A percentile compares a stretch with the other conserved stretches of the same genome.
phyloP scores from a whole-genome alignment of 164 flowering plant genomes.

The Santalum album region DNA sequence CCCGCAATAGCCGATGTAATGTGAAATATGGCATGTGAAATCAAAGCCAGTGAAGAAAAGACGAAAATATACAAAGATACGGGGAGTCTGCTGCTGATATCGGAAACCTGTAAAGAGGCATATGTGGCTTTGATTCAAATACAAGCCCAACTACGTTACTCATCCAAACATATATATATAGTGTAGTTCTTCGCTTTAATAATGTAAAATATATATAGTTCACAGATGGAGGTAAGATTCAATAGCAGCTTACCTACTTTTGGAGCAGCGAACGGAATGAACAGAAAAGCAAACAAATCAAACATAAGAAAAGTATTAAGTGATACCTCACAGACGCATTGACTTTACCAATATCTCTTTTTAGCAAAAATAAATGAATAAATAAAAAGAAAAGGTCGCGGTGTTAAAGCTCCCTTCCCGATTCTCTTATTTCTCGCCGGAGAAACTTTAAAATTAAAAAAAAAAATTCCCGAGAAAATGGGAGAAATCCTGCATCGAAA shows the following conservation, averaged over 20 bases:
- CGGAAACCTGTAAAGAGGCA: constrained; percentile 38
- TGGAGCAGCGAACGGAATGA: constrained; percentile 34
- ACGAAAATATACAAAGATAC: constrained; percentile 27
- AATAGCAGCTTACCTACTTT: constrained; percentile 34
- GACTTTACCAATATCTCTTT: no score
- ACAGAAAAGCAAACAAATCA: constrained; percentile 23
- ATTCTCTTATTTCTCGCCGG: no score
- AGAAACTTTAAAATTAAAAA: no score
- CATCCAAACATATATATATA: not conserved
- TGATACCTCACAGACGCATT: no score
- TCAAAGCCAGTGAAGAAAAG: constrained; percentile 27
- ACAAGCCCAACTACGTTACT: no score
- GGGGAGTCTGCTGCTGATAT: constrained; percentile 14
- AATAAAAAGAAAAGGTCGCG: no score
- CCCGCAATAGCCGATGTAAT: constrained; percentile 33
- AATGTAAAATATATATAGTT: not conserved
- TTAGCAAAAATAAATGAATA: no score
- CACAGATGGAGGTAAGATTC: not conserved
- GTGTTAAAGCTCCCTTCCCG: no score
- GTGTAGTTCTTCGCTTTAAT: not conserved
- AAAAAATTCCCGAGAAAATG: no score
- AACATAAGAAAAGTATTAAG: not conserved
- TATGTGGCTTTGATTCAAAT: no score
- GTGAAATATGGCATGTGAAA: constrained; percentile 32
- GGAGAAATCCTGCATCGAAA: no score